Evolutionary conservation across 768 basidiomycete species (phyloP), one percentile per base, ranked within the genome.

Genomic region (Neoboletus magnificus): DNA sequence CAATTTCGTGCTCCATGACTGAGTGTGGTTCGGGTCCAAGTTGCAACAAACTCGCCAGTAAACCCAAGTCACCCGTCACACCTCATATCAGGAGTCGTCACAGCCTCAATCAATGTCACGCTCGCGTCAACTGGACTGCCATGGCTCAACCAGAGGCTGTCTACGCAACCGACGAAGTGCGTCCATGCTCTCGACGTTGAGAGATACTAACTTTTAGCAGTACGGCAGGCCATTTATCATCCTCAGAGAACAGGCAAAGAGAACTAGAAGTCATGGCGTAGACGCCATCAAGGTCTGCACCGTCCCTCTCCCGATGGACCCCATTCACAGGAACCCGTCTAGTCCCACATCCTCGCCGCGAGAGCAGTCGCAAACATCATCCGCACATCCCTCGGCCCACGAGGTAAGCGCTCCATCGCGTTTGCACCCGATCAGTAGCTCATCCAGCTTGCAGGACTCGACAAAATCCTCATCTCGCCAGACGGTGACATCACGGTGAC

Each of bases 401-500:
- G 95, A 81, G 95, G 92, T 91, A 42, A 45, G 76, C 67, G 50
- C 27, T 29, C n/a, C 16, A 13, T 54, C 33, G 30, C 51, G 43
- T 45, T 10, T 11, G 7, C 48, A 35, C 54, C n/a, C 57, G 48
- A 55, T 56, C 62, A 55, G 55, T 47, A 35, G 45, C 62, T 13
- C 51, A 58, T 33, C 36, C 48, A 15, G 20, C n/a, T 18, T 6
- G 8, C 58, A 96, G 93, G 96, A 42, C 83, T 98, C 47, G 92
- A 94, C 79, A 94, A 94, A 82, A 93, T 94, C 66, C 82, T 94
- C 64, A 93, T 94, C 62, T 93, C 91, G 29, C 87, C 95, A 22
- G 97, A 98, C 77, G 97, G 97, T 47, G 97, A 99, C 66, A 98
- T 99, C 66, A 98, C 95, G 32, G 96, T 98, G 36, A 98, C 97